These are phyloP conservation scores for Musa schizocarpa DNA, from an alignment of 176 grass and related monocot species.

Conservation along the genomic window DNA sequence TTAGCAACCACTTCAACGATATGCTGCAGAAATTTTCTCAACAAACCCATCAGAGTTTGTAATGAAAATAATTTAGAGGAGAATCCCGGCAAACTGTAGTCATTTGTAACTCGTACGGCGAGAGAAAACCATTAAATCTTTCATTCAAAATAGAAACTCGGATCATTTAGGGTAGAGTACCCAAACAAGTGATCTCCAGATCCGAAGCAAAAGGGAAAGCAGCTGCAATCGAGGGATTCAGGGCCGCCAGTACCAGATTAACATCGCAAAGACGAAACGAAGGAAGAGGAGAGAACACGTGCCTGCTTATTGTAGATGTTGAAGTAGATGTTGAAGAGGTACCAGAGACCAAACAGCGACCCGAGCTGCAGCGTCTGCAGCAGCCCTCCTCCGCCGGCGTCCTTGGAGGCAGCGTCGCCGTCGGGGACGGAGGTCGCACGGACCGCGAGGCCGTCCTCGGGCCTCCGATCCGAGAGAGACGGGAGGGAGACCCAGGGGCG, in stretches of 20 bases:
- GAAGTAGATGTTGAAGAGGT: constrained; percentile 55
- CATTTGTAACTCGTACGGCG: too few species aligned
- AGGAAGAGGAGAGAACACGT: not conserved
- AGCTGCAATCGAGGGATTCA: too few species aligned
- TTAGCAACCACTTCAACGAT: too few species aligned
- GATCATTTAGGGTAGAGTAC: not conserved
- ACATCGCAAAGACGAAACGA: not conserved
- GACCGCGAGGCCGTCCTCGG: not conserved
- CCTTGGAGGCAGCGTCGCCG: too few species aligned
- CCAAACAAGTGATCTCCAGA: not conserved
- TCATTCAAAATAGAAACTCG: too few species aligned
- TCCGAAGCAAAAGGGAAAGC: not conserved
- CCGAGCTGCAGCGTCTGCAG: constrained; percentile 29
- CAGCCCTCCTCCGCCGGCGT: not conserved
- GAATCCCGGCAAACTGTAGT: too few species aligned
- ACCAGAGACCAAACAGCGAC: constrained; percentile 40
- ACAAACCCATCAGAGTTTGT: too few species aligned
- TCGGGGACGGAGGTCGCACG: constrained; percentile 12
- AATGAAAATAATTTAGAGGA: too few species aligned
- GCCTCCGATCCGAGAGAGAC: constrained; percentile 2
- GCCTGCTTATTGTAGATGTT: constrained; percentile 53
- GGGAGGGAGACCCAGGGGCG: not conserved
- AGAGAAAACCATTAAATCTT: too few species aligned
- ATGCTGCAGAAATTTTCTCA: too few species aligned
- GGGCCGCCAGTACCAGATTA: not conserved